phyloP scores from a whole-genome alignment of 192 early-diverging fungal genomes.

The Dimargaris xerosporica region DNA sequence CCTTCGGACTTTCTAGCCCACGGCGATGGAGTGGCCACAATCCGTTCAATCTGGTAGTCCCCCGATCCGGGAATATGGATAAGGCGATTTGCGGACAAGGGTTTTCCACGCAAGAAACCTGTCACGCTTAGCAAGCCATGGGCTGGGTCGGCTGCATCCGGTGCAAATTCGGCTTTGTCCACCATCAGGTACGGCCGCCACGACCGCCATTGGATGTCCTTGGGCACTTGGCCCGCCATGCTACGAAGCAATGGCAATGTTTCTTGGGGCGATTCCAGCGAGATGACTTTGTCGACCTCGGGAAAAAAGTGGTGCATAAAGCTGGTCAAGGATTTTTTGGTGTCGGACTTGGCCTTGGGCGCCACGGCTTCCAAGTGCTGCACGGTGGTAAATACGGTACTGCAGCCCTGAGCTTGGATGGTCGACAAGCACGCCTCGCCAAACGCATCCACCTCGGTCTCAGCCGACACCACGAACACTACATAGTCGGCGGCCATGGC shows the following conservation, averaged over 20 bases:
- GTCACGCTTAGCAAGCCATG: slow-evolving; percentile 59
- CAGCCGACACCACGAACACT: slow-evolving; percentile 72
- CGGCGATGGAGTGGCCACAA: slow-evolving; percentile 16
- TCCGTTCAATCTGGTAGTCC: slow-evolving; percentile 79
- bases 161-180: slow-evolving; percentile 52
- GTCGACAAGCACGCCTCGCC: slow-evolving; percentile 69
- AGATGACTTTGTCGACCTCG: slow-evolving; percentile 53
- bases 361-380: slow-evolving; percentile 48
- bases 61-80: slow-evolving; percentile 86
- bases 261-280: slow-evolving; percentile 42
- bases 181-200: slow-evolving; percentile 73
- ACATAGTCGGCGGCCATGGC: slow-evolving; percentile 86
- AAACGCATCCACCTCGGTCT: slow-evolving; percentile 85
- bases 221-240: slow-evolving; percentile 63
- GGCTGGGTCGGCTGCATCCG: slow-evolving; percentile 28
- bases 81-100: slow-evolving; percentile 79
- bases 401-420: slow-evolving; percentile 80
- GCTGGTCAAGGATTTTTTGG: slow-evolving; percentile 71
- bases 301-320: slow-evolving; percentile 85
- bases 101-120: slow-evolving; percentile 71
- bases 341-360: slow-evolving; percentile 47
- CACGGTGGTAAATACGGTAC: slow-evolving; percentile 52
- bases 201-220: slow-evolving; percentile 73
- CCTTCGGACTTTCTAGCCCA: slow-evolving; percentile 20
- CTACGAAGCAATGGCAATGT: slow-evolving; percentile 50